These are phyloP conservation scores for Penicillium aurantiogriseum DNA, from an alignment of 2,329 filamentous ascomycete species.

Conservation along the genomic window DNA sequence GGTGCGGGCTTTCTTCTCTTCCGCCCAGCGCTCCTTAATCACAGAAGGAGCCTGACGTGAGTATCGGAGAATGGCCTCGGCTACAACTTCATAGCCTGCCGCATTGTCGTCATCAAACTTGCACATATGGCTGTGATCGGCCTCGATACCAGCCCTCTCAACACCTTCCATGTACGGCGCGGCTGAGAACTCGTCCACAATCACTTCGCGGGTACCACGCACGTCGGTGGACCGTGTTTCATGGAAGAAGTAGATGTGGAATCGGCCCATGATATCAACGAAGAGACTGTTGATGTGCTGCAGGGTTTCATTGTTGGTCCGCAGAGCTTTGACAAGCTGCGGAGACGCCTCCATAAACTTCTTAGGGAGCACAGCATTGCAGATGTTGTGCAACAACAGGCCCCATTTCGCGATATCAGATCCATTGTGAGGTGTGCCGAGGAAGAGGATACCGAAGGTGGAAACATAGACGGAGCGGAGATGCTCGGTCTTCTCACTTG, in stretches of 20 bases:
- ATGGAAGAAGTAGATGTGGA: conserved; percentile 73
- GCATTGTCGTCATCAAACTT: conserved; percentile 65
- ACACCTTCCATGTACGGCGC: conserved; percentile 68
- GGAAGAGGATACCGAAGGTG: conserved; percentile 72
- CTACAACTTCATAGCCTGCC: conserved; percentile 61
- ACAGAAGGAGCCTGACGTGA: conserved; percentile 53
- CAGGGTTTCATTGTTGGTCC: conserved; percentile 69
- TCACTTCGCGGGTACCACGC: conserved; percentile 59
- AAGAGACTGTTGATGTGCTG: conserved; percentile 74
- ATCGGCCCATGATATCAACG: conserved; percentile 67
- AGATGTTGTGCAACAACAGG: conserved; percentile 65
- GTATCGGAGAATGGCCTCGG: conserved; percentile 49
- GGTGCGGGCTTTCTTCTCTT: conserved; percentile 50
- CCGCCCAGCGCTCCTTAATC: conserved; percentile 58
- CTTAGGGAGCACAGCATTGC: conserved; percentile 62
- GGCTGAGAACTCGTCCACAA: conserved; percentile 70
- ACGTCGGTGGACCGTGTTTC: conserved; percentile 71
- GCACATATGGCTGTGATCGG: conserved; percentile 69
- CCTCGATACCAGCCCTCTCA: conserved; percentile 71
- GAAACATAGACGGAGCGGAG: conserved; percentile 69
- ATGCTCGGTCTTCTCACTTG: conserved; percentile 60
- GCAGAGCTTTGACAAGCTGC: conserved; percentile 67
- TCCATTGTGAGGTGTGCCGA: conserved; percentile 73
- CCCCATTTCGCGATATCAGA: conserved; percentile 69
- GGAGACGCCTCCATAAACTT: conserved; percentile 66